A percentile compares a stretch with the other conserved stretches of the same genome.
These are phyloP conservation scores for Euphrasia arctica DNA, from an alignment of 305 asterid species.

Conservation along the genomic window DNA sequence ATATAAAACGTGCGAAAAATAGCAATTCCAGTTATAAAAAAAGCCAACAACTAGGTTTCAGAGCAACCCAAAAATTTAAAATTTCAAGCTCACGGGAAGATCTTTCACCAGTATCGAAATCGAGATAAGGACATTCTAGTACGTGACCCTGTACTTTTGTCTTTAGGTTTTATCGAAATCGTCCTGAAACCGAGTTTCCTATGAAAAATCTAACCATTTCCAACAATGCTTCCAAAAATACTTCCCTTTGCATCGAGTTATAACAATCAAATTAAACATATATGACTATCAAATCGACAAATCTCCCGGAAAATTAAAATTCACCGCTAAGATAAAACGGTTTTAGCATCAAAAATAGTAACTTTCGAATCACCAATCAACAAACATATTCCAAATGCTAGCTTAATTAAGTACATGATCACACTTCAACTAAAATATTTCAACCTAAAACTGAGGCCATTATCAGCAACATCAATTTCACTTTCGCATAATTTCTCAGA, in stretches of 20 bases:
- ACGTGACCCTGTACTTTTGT: no score
- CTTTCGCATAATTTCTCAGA: neutral
- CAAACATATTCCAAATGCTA: neutral
- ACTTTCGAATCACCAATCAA: no score
- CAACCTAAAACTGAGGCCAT: conserved; percentile 1
- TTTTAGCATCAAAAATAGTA: neutral
- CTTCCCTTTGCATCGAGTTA: neutral
- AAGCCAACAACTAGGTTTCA: neutral
- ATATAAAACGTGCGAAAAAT: neutral
- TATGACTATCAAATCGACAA: no score
- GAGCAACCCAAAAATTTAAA: neutral
- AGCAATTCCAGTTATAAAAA: neutral
- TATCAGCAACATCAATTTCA: neutral
- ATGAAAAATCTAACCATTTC: conserved; percentile 7
- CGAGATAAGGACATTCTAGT: neutral
- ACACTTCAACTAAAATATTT: neutral
- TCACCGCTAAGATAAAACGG: no score
- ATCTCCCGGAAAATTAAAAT: no score
- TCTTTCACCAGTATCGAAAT: conserved; percentile 7
- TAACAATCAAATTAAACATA: no score
- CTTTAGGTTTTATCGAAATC: neutral
- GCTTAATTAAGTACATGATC: neutral
- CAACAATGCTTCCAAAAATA: neutral
- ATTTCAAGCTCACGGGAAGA: neutral
- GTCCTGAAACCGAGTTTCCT: neutral